Conservation (phyloP, 2,329 filamentous ascomycete species). For the Eurotiales sp. region DNA sequence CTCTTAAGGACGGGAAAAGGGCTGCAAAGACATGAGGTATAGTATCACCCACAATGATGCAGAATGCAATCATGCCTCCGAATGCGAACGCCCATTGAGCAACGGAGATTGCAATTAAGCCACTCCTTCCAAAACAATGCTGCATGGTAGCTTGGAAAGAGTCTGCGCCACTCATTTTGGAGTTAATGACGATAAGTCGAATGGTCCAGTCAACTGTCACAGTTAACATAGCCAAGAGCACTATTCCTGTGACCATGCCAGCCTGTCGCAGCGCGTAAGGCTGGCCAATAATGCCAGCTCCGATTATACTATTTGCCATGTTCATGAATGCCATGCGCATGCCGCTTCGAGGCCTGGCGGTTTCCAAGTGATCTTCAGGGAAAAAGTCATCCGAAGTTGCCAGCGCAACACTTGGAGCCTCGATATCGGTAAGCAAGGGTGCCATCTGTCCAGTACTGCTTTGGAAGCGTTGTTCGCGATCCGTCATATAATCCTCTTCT, state of each 20-base stretch:
- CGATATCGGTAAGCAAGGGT: constrained; percentile 76
- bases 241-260: constrained; percentile 73
- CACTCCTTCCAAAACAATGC: constrained; percentile 85
- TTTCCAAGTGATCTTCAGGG: constrained; percentile 57
- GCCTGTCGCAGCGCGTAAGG: constrained; percentile 96
- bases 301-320: constrained; percentile 98
- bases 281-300: constrained; percentile 71
- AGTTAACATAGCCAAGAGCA: constrained; percentile 75
- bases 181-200: constrained; percentile 92
- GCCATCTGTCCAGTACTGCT: constrained; percentile 49
- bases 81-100: constrained; percentile 99
- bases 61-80: constrained; percentile 97
- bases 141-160: constrained; percentile 96
- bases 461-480: constrained; percentile 34
- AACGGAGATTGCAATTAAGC: constrained; percentile 81
- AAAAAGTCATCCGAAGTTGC: constrained; percentile 58
- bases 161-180: constrained; percentile 88
- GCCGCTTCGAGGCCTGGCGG: constrained; percentile 73
- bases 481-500: constrained; percentile 58
- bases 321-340: constrained; percentile 95
- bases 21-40: constrained; percentile 86
- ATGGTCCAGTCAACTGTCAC: constrained; percentile 96
- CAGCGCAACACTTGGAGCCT: constrained; percentile 74
- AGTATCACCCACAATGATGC: constrained; percentile 93
- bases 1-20: constrained; percentile 70